phyloP scores from a whole-genome alignment of 306 rosid species.

The Cicer chorassanicum region DNA sequence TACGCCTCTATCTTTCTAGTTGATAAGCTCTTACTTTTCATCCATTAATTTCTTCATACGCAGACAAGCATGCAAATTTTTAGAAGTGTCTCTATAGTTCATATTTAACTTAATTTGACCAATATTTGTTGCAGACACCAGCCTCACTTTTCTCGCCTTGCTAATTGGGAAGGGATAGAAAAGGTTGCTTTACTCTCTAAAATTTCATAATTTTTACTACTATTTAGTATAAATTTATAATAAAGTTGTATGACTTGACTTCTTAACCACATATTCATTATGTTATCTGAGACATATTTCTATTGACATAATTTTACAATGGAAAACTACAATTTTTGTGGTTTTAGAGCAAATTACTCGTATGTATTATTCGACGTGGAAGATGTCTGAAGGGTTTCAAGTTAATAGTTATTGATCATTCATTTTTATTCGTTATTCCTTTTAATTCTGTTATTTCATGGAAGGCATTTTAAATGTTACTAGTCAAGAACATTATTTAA shows the following conservation, averaged over 20 bases:
- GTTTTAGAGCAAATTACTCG: slow-evolving; percentile 5
- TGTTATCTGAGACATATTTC: slow-evolving; percentile 32
- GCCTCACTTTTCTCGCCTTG: slow-evolving; percentile 80
- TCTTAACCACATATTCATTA: slow-evolving; percentile 25
- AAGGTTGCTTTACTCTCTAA: slow-evolving; percentile 55
- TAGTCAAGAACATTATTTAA: background rate
- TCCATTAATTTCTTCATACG: background rate
- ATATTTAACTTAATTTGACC: slow-evolving; percentile 41
- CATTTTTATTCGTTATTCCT: slow-evolving; percentile 16
- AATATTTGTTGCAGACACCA: slow-evolving; percentile 75
- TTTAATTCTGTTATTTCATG: slow-evolving; percentile 18
- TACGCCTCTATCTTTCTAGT: slow-evolving; percentile 55
- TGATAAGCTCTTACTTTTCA: slow-evolving; percentile 34
- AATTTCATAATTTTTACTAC: slow-evolving; percentile 16
- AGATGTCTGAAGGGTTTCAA: background rate
- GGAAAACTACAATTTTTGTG: background rate
- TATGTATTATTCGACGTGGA: slow-evolving; percentile 9
- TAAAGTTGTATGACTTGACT: slow-evolving; percentile 7
- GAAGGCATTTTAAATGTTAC: slow-evolving; percentile 13
- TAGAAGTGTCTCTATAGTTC: slow-evolving; percentile 28
- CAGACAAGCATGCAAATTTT: slow-evolving; percentile 15
- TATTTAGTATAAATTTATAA: slow-evolving; percentile 6
- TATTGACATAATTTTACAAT: slow-evolving; percentile 6
- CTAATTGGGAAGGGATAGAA: slow-evolving; percentile 93
- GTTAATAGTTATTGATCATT: slow-evolving; percentile 28